Conservation (phyloP, 176 grass and related monocot genomes). For the Phoenix roebelenii region DNA sequence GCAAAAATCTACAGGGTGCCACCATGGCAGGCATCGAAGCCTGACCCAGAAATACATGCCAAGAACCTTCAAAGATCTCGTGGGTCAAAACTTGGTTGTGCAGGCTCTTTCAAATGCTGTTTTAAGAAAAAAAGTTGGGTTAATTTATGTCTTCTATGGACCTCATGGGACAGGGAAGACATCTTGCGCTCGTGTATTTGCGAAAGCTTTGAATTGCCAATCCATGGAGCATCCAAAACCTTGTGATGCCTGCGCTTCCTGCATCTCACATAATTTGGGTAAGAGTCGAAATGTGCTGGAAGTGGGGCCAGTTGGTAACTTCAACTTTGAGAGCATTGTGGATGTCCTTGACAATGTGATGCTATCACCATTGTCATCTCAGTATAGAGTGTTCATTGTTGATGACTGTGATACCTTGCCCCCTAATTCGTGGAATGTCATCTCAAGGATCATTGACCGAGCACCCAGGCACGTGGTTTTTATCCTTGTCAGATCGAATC, state of each 20-base stretch:
- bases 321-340: constrained; percentile 57
- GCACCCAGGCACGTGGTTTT: constrained; percentile 60
- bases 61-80: constrained; percentile 78
- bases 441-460: constrained; percentile 60
- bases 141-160: constrained; percentile 83
- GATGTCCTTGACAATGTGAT: constrained; percentile 58
- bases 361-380: constrained; percentile 29
- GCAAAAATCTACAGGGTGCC: constrained; percentile 29
- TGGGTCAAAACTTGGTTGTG: constrained; percentile 77
- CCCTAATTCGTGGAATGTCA: constrained; percentile 54
- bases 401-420: constrained; percentile 72
- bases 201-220: constrained; percentile 87
- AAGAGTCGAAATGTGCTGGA: constrained; percentile 70
- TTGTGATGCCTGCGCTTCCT: constrained; percentile 74
- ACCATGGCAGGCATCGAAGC: constrained; percentile 43
- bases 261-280: constrained; percentile 64
- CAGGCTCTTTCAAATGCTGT: constrained; percentile 87
- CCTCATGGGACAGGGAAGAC: constrained; percentile 85
- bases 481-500: constrained; percentile 53
- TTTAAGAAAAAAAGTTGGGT: constrained; percentile 56
- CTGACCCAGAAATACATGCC: constrained; percentile 78
- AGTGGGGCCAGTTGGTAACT: constrained; percentile 60
- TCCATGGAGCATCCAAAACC: constrained; percentile 65
- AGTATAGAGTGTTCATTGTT: constrained; percentile 65
- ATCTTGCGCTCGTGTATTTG: constrained; percentile 75